These are phyloP conservation scores for Aspergillus sp. DNA, from an alignment of 2,329 filamentous ascomycete genomes.

Conservation along the genomic window DNA sequence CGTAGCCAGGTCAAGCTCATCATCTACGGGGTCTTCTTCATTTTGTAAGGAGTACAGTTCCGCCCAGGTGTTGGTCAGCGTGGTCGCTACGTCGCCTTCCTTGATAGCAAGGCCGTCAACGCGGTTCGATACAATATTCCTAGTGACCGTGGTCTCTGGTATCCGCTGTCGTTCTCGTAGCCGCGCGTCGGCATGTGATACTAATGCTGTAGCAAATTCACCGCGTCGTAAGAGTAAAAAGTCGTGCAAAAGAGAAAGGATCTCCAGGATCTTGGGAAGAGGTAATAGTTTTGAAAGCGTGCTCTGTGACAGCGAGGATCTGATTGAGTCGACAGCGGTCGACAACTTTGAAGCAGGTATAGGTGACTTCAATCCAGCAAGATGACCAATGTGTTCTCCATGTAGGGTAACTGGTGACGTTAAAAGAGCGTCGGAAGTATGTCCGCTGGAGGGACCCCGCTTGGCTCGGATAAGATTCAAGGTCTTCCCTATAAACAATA, in stretches of 20 bases:
- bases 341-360: conserved; percentile 71
- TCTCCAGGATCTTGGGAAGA: conserved; percentile 71
- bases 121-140: conserved; percentile 52
- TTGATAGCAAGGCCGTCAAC: conserved; percentile 70
- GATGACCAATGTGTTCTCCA: conserved; percentile 50
- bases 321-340: conserved; percentile 71
- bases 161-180: conserved; percentile 71
- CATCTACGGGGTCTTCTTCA: conserved; percentile 72
- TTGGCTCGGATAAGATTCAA: conserved; percentile 74
- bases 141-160: conserved; percentile 50
- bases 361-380: conserved; percentile 70
- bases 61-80: conserved; percentile 76
- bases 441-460: conserved; percentile 35
- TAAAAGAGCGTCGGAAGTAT: conserved; percentile 28
- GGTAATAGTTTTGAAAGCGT: conserved; percentile 81
- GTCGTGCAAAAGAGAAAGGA: conserved; percentile 74
- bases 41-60: conserved; percentile 74
- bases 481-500: conserved; percentile 87
- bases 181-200: conserved; percentile 79
- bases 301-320: conserved; percentile 78
- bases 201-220: conserved; percentile 86
- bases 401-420: conserved; percentile 63
- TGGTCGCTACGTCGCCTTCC: conserved; percentile 79
- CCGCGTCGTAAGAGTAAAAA: conserved; percentile 86
- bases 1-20: conserved; percentile 78